Conservation (phyloP, 805 yeast genomes). For the Nakazawaea sp. region DNA sequence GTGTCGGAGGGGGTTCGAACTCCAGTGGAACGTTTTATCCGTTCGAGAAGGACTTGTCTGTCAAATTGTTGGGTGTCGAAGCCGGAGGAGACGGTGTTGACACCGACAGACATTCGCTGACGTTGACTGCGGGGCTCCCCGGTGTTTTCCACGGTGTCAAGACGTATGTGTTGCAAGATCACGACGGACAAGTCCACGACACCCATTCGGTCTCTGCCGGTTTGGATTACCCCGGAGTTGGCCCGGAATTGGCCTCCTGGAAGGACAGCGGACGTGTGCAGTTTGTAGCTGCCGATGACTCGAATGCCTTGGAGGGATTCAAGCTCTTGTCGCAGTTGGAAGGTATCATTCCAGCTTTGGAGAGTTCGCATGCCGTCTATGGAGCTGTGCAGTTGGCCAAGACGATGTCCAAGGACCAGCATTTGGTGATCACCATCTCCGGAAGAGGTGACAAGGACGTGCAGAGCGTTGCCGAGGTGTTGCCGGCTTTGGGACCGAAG, state of each 20-base stretch:
- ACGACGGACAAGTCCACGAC: slow-evolving; percentile 94
- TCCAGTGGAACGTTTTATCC: slow-evolving; percentile 95
- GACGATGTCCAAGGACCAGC: slow-evolving; percentile 70
- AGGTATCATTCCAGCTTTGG: slow-evolving; percentile 98
- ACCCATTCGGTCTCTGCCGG: slow-evolving; percentile 99
- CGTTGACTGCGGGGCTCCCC: slow-evolving; percentile 88
- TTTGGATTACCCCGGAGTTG: slow-evolving; percentile 98
- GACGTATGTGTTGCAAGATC: slow-evolving; percentile 86
- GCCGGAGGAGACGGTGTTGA: slow-evolving; percentile 98
- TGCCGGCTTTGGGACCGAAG: slow-evolving; percentile 83
- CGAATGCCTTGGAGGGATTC: slow-evolving; percentile 92
- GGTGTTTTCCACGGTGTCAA: slow-evolving; percentile 99
- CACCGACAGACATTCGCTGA: slow-evolving; percentile 87
- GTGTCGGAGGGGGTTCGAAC: slow-evolving; percentile 99
- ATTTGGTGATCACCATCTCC: slow-evolving; percentile 81
- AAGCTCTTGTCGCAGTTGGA: slow-evolving; percentile 82
- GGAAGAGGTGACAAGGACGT: slow-evolving; percentile 99
- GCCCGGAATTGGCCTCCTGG: slow-evolving; percentile 97
- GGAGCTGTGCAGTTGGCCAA: slow-evolving; percentile 89
- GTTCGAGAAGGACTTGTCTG: slow-evolving; percentile 74
- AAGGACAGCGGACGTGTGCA: slow-evolving; percentile 89
- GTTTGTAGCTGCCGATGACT: slow-evolving; percentile 88
- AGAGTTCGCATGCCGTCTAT: slow-evolving; percentile 91
- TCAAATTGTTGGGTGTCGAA: slow-evolving; percentile 86
- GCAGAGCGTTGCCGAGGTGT: slow-evolving; percentile 90